Conservation (phyloP, 1,284 basidiomycete genomes). For the Phaffia rhodozyma region DNA sequence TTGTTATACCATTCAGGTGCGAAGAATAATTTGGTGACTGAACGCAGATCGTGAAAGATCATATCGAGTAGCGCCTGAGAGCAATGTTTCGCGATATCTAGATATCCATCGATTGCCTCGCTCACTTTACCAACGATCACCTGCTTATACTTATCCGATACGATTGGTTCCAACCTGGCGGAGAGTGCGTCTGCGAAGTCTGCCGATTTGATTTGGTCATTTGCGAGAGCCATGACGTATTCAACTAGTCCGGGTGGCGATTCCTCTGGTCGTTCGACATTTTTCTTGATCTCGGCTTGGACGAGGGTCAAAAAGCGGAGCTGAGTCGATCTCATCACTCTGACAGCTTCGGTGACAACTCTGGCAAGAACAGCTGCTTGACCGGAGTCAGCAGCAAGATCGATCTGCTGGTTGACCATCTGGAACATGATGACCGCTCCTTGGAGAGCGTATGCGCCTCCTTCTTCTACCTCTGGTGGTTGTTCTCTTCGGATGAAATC, state of each 20-base stretch:
- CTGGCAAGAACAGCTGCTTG: conserved; percentile 87
- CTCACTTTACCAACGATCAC: conserved; percentile 78
- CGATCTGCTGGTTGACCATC: conserved; percentile 96
- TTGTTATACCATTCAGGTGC: conserved; percentile 62
- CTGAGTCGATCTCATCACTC: conserved; percentile 84
- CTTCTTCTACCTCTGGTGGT: conserved; percentile 77
- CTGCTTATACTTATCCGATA: conserved; percentile 80
- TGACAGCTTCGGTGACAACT: conserved; percentile 76
- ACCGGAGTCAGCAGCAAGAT: conserved; percentile 87
- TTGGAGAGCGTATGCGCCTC: conserved; percentile 82
- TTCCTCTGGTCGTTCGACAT: conserved; percentile 79
- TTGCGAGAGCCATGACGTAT: conserved; percentile 94
- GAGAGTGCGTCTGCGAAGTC: conserved; percentile 83
- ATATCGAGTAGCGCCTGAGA: conserved; percentile 86
- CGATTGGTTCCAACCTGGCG: conserved; percentile 74
- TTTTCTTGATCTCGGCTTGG: conserved; percentile 76
- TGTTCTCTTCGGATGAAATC: conserved; percentile 73
- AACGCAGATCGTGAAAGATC: conserved; percentile 88
- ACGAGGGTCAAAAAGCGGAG: conserved; percentile 75
- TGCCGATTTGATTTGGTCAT: conserved; percentile 94
- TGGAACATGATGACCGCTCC: conserved; percentile 92
- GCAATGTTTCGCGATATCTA: conserved; percentile 95
- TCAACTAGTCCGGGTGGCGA: conserved; percentile 73
- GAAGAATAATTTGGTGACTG: conserved; percentile 78
- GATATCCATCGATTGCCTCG: conserved; percentile 93